Evolutionary conservation across 1,284 basidiomycete genomes (phyloP).

Genomic region (Agaricales sp.): DNA sequence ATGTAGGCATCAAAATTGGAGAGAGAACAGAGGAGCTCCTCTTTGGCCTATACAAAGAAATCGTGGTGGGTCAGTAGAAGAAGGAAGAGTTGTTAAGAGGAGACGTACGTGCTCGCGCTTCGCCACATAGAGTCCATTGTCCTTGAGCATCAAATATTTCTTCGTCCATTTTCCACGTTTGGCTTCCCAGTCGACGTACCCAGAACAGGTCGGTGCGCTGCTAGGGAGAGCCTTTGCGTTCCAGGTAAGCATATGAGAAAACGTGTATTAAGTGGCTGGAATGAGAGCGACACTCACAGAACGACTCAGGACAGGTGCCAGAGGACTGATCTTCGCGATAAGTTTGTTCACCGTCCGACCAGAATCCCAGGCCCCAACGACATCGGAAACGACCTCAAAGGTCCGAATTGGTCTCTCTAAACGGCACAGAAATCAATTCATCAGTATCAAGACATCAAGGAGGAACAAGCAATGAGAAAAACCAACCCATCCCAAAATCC

Average conservation of each 20-base stretch:
- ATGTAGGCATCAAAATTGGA: slow-evolving; percentile 81
- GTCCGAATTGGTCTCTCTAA: slow-evolving; percentile 78
- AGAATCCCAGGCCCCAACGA: slow-evolving; percentile 63
- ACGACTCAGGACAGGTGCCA: slow-evolving; percentile 45
- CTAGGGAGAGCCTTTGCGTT: slow-evolving; percentile 66
- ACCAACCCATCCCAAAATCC: slow-evolving; percentile 78
- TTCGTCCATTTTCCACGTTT: slow-evolving; percentile 91
- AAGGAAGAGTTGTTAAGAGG: neutral
- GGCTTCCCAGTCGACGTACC: slow-evolving; percentile 76
- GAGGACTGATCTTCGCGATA: slow-evolving; percentile 60
- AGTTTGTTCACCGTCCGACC: slow-evolving; percentile 47
- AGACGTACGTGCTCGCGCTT: slow-evolving; percentile 73
- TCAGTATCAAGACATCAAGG: slow-evolving; percentile 4
- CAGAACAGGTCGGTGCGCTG: slow-evolving; percentile 57
- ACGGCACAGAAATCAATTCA: slow-evolving; percentile 7
- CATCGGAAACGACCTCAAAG: slow-evolving; percentile 63
- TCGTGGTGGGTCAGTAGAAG: neutral
- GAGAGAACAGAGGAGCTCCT: slow-evolving; percentile 73
- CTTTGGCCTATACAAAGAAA: slow-evolving; percentile 53
- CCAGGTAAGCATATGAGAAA: slow-evolving; percentile 9
- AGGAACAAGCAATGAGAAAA: slow-evolving; percentile 6
- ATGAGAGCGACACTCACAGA: slow-evolving; percentile 33
- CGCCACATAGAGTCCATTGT: slow-evolving; percentile 75
- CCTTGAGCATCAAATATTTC: slow-evolving; percentile 75
- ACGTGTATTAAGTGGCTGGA: neutral